Percentiles rank a stretch among this genome's conserved stretches.
phyloP scores from a whole-genome alignment of 2,329 filamentous ascomycete genomes.

The Trichoderma lentiforme region DNA sequence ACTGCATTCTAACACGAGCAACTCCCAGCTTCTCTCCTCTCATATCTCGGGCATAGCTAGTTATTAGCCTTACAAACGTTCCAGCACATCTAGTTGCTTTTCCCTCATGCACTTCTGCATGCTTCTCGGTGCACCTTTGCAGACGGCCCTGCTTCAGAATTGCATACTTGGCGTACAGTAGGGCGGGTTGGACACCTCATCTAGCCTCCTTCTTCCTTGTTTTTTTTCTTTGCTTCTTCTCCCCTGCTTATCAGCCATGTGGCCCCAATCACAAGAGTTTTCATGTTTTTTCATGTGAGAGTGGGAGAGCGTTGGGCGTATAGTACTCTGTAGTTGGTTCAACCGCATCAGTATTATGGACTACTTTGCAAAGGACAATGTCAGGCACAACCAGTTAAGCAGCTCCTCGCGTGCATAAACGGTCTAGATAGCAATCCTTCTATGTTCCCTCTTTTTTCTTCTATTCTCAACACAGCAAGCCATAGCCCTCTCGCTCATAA shows the following conservation, averaged over 20 bases:
- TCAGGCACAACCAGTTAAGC: neutral
- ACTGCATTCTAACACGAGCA: neutral
- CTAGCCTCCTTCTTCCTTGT: neutral
- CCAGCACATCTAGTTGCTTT: neutral
- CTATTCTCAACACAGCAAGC: neutral
- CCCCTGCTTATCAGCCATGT: neutral
- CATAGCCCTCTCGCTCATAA: neutral
- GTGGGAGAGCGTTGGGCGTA: neutral
- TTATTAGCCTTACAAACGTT: neutral
- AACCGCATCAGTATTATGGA: neutral
- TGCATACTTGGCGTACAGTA: constrained; percentile 7
- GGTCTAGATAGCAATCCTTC: neutral
- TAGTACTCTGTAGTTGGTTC: neutral
- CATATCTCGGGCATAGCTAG: neutral
- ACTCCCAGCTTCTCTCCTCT: neutral
- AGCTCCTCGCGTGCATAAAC: neutral
- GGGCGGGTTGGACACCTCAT: neutral
- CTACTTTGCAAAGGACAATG: neutral
- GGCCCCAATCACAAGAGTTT: neutral
- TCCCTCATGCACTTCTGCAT: neutral
- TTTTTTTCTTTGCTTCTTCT: neutral
- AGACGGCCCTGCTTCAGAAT: neutral
- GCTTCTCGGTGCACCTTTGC: neutral
- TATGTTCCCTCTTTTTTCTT: neutral
- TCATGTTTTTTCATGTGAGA: neutral